Conservation (phyloP, 2,329 filamentous ascomycete species). For the Alternaria gaisen region DNA sequence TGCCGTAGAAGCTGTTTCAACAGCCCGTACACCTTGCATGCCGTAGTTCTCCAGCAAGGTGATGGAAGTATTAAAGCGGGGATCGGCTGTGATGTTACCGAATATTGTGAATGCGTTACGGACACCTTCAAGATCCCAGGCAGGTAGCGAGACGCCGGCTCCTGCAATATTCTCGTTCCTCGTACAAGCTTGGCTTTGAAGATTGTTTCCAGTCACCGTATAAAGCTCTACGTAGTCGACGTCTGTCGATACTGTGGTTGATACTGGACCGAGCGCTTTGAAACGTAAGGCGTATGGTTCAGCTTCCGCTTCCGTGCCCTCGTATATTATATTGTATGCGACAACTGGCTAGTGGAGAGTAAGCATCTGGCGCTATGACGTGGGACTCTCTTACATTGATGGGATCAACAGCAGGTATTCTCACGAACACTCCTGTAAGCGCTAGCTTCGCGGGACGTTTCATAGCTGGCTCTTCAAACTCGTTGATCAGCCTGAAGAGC, state of each 20-base stretch:
- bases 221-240: constrained; percentile 29
- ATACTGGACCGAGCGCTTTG: constrained; percentile 23
- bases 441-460: constrained; percentile 19
- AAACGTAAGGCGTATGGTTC: constrained; percentile 26
- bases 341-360: constrained; percentile 20
- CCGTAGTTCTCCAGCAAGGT: constrained; percentile 34
- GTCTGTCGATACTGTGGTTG: constrained; percentile 10
- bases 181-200: constrained; percentile 20
- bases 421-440: constrained; percentile 18
- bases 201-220: constrained; percentile 24
- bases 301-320: constrained; percentile 26
- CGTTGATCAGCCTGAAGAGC: constrained; percentile 45
- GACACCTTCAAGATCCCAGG: constrained; percentile 25
- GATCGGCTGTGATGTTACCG: constrained; percentile 26
- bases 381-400: constrained; percentile 17
- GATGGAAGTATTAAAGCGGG: constrained; percentile 28
- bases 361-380: background rate
- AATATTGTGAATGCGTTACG: constrained; percentile 31
- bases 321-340: constrained; percentile 27
- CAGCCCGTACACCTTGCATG: constrained; percentile 25
- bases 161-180: constrained; percentile 23
- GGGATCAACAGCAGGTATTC: constrained; percentile 24
- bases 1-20: constrained; percentile 20
- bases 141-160: constrained; percentile 26
- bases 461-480: constrained; percentile 9